These are phyloP conservation scores for Lophium mytilinum DNA, from an alignment of 495 filamentous ascomycete genomes.

Conservation along the genomic window DNA sequence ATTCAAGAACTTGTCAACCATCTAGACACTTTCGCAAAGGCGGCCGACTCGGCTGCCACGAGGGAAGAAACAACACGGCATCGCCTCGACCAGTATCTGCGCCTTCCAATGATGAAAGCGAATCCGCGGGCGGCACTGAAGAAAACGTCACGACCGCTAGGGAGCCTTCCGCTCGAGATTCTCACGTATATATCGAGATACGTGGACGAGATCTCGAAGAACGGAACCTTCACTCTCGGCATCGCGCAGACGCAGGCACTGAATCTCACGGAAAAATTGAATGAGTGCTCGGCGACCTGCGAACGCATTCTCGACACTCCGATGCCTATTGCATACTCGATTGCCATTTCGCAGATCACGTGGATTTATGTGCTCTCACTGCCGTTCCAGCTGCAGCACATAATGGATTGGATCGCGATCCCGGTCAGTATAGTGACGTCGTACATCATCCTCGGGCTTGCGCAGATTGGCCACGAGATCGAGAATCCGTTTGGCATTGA, in stretches of 20 bases:
- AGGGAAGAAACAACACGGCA: conserved; percentile 33
- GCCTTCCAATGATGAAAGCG: background rate
- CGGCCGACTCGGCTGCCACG: conserved; percentile 48
- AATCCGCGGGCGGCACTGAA: conserved; percentile 3
- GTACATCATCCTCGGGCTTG: conserved; percentile 77
- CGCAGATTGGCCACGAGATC: conserved; percentile 61
- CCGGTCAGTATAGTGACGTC: conserved; percentile 64
- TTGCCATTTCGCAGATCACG: conserved; percentile 76
- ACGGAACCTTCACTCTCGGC: conserved; percentile 45
- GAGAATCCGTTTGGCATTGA: conserved; percentile 83
- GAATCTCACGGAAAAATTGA: conserved; percentile 37
- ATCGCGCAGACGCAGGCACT: conserved; percentile 16
- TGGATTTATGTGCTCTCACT: conserved; percentile 76
- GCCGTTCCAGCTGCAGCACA: conserved; percentile 65
- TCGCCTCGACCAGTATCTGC: background rate
- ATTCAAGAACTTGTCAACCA: conserved; percentile 48
- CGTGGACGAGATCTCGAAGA: conserved; percentile 21
- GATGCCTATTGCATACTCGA: conserved; percentile 71
- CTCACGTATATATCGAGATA: background rate
- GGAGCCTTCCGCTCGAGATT: conserved; percentile 7
- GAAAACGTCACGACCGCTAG: conserved; percentile 1
- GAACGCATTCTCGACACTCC: conserved; percentile 79
- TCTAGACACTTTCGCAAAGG: conserved; percentile 59
- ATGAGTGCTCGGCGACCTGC: conserved; percentile 61
- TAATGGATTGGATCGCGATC: conserved; percentile 63